phyloP scores from a whole-genome alignment of 2,329 filamentous ascomycete species.

The Neophaeococcomyces mojaviensis region DNA sequence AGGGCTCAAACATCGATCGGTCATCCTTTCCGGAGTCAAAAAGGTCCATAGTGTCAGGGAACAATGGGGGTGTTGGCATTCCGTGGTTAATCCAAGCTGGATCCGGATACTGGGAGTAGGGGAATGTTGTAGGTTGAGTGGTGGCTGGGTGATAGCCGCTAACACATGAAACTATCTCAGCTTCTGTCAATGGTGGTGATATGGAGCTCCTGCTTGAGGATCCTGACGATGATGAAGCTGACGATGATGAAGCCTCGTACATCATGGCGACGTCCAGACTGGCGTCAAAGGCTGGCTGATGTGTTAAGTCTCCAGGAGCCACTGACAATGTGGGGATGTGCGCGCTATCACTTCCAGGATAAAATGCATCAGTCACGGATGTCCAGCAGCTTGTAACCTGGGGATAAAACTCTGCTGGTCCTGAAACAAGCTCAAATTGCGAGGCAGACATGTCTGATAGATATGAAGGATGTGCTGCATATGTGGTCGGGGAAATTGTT shows the following conservation, averaged over 20 bases:
- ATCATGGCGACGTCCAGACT: not conserved
- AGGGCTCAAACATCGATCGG: not conserved
- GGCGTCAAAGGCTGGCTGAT: not conserved
- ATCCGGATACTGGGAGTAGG: not conserved
- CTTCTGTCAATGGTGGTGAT: conserved; percentile 7
- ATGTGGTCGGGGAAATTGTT: not conserved
- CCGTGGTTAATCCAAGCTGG: not conserved
- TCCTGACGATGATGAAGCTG: conserved; percentile 1
- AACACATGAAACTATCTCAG: not conserved
- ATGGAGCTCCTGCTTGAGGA: not conserved
- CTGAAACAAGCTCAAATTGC: conserved; percentile 2
- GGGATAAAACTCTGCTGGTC: not conserved
- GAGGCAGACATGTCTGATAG: not conserved
- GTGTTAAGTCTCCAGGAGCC: conserved; percentile 3
- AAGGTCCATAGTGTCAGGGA: conserved; percentile 4
- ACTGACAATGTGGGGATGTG: conserved; percentile 6
- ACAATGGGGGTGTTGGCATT: not conserved
- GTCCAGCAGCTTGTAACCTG: not conserved
- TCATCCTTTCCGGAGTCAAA: conserved; percentile 1
- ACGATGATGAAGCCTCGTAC: not conserved
- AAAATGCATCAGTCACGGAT: not conserved
- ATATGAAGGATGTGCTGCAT: not conserved
- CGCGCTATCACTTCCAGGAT: conserved; percentile 7
- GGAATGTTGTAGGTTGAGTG: not conserved
- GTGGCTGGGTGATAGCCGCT: not conserved